A percentile compares a stretch with the other conserved stretches of the same genome.
Conservation (phyloP, 2,329 filamentous ascomycete genomes). For the Ascochyta viciae-villosae region DNA sequence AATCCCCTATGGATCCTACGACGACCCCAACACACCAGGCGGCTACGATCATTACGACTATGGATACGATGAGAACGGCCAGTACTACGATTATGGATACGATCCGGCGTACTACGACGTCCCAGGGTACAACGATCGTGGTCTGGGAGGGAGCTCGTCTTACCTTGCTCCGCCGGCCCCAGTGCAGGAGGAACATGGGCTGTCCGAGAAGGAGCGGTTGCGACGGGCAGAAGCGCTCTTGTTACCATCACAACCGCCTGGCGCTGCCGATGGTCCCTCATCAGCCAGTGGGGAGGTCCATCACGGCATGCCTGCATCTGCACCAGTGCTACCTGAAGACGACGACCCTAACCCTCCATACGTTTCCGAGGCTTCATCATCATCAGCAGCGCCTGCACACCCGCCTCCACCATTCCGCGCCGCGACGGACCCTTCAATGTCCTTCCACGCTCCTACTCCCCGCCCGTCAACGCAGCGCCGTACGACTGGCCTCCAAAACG, state of each 20-base stretch:
- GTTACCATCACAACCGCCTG: constrained; percentile 79
- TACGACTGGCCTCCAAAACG: constrained; percentile 18
- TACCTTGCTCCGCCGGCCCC: constrained; percentile 61
- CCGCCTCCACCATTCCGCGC: constrained; percentile 38
- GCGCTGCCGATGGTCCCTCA: constrained; percentile 49
- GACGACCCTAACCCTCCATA: constrained; percentile 36
- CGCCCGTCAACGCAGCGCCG: constrained; percentile 25
- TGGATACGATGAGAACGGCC: constrained; percentile 40
- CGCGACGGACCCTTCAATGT: constrained; percentile 19
- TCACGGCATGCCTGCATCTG: constrained; percentile 42
- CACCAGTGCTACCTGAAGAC: constrained; percentile 46
- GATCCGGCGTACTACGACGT: constrained; percentile 41
- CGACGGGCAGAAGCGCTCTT: constrained; percentile 79
- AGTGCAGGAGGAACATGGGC: constrained; percentile 61
- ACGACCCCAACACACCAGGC: constrained; percentile 22
- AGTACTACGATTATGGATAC: constrained; percentile 44
- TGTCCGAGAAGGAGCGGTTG: constrained; percentile 84
- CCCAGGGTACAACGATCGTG: constrained; percentile 37
- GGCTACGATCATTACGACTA: constrained; percentile 35
- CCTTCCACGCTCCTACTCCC: constrained; percentile 14
- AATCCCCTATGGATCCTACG: constrained; percentile 25
- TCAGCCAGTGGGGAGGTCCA: constrained; percentile 50
- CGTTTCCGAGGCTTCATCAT: constrained; percentile 27
- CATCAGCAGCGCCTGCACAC: constrained; percentile 29
- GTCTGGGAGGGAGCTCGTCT: constrained; percentile 55